A percentile compares a stretch with the other conserved stretches of the same genome.
Conservation (phyloP, 129 eudicot species). For the Helichrysum umbraculigerum region DNA sequence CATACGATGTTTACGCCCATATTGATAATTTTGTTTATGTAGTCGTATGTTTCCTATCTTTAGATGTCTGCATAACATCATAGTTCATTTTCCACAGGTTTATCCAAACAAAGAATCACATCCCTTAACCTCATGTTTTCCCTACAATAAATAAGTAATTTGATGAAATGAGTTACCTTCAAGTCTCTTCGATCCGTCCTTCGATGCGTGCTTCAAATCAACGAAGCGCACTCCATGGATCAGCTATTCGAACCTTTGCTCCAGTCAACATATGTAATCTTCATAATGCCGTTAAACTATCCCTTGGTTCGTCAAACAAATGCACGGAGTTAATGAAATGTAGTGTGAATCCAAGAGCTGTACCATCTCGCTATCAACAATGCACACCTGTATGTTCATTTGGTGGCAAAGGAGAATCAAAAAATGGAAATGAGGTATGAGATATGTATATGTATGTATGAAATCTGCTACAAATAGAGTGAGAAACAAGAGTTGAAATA, state of each 20-base stretch:
- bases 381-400: slow-evolving; percentile 50
- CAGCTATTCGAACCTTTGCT: slow-evolving; percentile 18
- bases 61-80: not conserved
- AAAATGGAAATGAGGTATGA: slow-evolving; percentile 53
- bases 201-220: slow-evolving; percentile 22
- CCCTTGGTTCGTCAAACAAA: slow-evolving; percentile 33
- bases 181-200: slow-evolving; percentile 44
- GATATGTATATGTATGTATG: slow-evolving; percentile 1
- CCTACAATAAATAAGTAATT: slow-evolving; percentile 22
- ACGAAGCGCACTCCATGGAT: slow-evolving; percentile 12
- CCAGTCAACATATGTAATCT: slow-evolving; percentile 23
- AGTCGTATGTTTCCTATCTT: too few relatives aligned
- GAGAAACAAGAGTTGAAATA: not conserved
- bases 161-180: slow-evolving; percentile 48
- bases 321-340: slow-evolving; percentile 28
- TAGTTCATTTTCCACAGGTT: slow-evolving; percentile 22
- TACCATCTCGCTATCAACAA: slow-evolving; percentile 34
- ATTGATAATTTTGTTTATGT: not conserved
- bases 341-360: slow-evolving; percentile 15
- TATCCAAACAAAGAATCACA: slow-evolving; percentile 17
- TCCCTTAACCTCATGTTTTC: slow-evolving; percentile 27
- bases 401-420: slow-evolving; percentile 65
- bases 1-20: not conserved
- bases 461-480: not conserved
- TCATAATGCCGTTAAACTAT: slow-evolving; percentile 20